phyloP scores from a whole-genome alignment of 192 early-diverging fungal species.

The Coemansia interrupta region DNA sequence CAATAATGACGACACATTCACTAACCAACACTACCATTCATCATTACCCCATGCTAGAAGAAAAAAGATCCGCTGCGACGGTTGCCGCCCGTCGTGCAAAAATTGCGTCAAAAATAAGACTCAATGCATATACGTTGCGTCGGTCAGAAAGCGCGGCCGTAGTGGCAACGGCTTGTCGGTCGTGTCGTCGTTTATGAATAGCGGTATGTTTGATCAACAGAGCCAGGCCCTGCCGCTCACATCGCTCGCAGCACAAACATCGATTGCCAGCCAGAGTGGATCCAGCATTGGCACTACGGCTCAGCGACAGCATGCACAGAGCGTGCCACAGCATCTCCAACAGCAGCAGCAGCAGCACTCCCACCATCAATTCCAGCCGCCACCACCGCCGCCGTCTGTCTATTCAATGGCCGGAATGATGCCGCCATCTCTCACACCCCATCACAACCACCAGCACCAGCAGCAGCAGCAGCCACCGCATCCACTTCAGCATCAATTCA shows the following conservation, averaged over 20 bases:
- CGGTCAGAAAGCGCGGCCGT: conserved; percentile 46
- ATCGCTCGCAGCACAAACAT: neutral
- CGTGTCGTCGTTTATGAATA: conserved; percentile 16
- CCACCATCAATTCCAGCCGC: neutral
- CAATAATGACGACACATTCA: conserved; percentile 2
- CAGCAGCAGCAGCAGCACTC: conserved; percentile 14
- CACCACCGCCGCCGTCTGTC: conserved; percentile 5
- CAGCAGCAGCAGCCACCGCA: conserved; percentile 15
- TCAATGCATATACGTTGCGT: conserved; percentile 39
- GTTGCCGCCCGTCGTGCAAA: conserved; percentile 51
- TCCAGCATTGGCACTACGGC: conserved; percentile 3
- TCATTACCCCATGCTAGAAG: conserved; percentile 18
- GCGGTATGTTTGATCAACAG: conserved; percentile 29
- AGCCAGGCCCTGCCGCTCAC: conserved; percentile 20
- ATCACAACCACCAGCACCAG: neutral
- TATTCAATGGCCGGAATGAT: neutral
- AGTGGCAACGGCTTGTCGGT: conserved; percentile 30
- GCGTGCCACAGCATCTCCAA: conserved; percentile 10
- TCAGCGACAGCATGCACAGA: conserved; percentile 14
- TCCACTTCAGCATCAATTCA: conserved; percentile 9
- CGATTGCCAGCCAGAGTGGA: conserved; percentile 2
- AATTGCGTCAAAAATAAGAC: conserved; percentile 46
- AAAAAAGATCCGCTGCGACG: conserved; percentile 55
- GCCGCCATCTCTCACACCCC: neutral
- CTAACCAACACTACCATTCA: neutral